A percentile compares a stretch with the other conserved stretches of the same genome.
Conservation (phyloP, 495 filamentous ascomycete species). For the Astrothelium subdiscretum region DNA sequence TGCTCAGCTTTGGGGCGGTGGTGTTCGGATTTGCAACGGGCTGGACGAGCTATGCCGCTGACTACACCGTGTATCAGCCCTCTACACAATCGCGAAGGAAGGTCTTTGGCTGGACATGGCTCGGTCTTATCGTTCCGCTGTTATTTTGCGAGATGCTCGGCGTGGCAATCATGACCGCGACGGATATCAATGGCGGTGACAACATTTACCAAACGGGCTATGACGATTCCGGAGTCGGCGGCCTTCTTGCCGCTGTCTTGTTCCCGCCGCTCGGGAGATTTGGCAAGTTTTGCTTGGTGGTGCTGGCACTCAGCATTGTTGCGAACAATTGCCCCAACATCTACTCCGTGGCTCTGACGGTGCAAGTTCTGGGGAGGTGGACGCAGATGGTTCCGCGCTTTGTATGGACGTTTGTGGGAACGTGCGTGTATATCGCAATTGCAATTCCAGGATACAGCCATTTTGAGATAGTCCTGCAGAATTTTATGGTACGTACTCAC, state of each 20-base stretch:
- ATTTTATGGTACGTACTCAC: slow-evolving; percentile 46
- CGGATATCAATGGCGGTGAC: slow-evolving; percentile 34
- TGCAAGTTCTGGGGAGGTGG: slow-evolving; percentile 57
- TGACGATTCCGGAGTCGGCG: slow-evolving; percentile 50
- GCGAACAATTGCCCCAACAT: slow-evolving; percentile 86
- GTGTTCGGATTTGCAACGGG: slow-evolving; percentile 71
- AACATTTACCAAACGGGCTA: slow-evolving; percentile 54
- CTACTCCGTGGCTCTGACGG: slow-evolving; percentile 66
- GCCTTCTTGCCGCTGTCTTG: slow-evolving; percentile 57
- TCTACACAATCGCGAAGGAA: slow-evolving; percentile 41
- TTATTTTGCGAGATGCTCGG: slow-evolving; percentile 73
- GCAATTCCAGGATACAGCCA: slow-evolving; percentile 65
- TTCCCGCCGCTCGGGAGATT: slow-evolving; percentile 57
- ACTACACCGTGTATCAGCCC: slow-evolving; percentile 79
- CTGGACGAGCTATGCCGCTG: slow-evolving; percentile 69
- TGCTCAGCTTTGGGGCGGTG: slow-evolving; percentile 62
- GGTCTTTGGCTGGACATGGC: slow-evolving; percentile 59
- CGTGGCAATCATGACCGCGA: slow-evolving; percentile 58
- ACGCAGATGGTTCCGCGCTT: slow-evolving; percentile 64
- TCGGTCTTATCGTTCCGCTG: slow-evolving; percentile 59
- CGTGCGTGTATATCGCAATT: slow-evolving; percentile 60
- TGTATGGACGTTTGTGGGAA: slow-evolving; percentile 60
- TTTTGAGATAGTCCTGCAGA: slow-evolving; percentile 60
- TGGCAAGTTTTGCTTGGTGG: slow-evolving; percentile 71
- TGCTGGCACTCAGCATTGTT: slow-evolving; percentile 68